These are phyloP conservation scores for Metschnikowia gelsemii DNA, from an alignment of 805 yeast species.

Conservation along the genomic window DNA sequence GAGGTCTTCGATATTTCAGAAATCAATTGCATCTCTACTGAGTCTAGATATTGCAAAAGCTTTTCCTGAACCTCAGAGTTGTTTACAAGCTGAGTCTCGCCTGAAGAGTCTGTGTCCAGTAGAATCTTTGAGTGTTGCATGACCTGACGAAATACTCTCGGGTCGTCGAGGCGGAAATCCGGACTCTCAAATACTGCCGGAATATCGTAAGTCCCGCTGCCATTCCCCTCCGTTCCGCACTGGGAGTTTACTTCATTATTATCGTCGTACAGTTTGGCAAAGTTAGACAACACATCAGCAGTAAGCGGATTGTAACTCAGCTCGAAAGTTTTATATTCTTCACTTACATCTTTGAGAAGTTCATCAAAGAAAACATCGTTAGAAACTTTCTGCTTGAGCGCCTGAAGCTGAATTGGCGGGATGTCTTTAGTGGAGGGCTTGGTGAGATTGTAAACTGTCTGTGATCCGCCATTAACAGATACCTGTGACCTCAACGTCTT, in stretches of 20 bases:
- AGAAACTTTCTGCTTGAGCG: constrained; percentile 28
- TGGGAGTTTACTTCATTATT: constrained; percentile 11
- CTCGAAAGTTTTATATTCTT: constrained; percentile 38
- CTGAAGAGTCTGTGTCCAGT: constrained; percentile 23
- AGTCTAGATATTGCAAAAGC: constrained; percentile 78
- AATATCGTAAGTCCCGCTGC: constrained; percentile 31
- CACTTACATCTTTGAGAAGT: constrained; percentile 22
- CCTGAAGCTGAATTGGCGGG: constrained; percentile 66
- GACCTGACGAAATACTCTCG: constrained; percentile 75
- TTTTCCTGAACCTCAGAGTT: constrained; percentile 68
- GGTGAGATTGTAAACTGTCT: constrained; percentile 44
- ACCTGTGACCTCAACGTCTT: constrained; percentile 35
- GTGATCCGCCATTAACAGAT: constrained; percentile 43
- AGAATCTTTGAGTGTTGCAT: constrained; percentile 55
- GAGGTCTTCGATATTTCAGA: constrained; percentile 84
- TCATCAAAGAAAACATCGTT: constrained; percentile 22
- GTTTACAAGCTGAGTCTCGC: constrained; percentile 39
- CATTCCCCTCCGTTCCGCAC: constrained; percentile 2
- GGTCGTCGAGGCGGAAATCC: constrained; percentile 82
- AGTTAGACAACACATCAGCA: constrained; percentile 35
- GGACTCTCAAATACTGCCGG: constrained; percentile 69
- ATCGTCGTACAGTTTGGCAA: constrained; percentile 25
- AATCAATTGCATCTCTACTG: constrained; percentile 77
- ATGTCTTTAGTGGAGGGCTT: constrained; percentile 82
- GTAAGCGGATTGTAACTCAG: constrained; percentile 39